These are phyloP conservation scores for Trichoderma citrinoviride DNA, from an alignment of 2,329 filamentous ascomycete genomes.

Conservation along the genomic window DNA sequence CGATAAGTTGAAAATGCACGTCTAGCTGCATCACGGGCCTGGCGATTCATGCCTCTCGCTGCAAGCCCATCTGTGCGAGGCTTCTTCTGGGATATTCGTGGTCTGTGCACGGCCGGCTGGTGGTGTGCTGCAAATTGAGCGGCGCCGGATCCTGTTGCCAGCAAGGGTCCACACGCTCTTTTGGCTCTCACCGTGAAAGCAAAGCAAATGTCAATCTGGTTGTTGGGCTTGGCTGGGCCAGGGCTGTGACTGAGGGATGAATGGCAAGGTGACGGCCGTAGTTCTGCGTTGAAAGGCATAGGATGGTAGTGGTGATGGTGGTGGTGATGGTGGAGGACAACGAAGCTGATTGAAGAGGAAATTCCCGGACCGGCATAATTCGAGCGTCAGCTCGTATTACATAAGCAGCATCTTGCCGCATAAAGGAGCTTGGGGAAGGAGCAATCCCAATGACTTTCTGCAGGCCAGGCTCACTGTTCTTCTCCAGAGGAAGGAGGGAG, in stretches of 20 bases:
- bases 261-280: conserved; percentile 13
- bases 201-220: conserved; percentile 19
- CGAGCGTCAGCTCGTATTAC: conserved; percentile 7
- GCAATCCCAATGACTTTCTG: too few relatives aligned
- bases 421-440: background rate
- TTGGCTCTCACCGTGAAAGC: conserved; percentile 14
- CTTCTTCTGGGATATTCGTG: conserved; percentile 21
- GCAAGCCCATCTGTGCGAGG: conserved; percentile 21
- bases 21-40: conserved; percentile 22
- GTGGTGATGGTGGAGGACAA: background rate
- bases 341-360: background rate
- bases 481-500: too few relatives aligned
- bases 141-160: conserved; percentile 21
- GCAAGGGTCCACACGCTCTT: conserved; percentile 17
- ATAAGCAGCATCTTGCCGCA: background rate
- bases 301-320: background rate
- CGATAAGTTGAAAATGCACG: conserved; percentile 7
- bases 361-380: background rate
- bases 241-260: conserved; percentile 7
- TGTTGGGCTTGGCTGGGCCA: conserved; percentile 4
- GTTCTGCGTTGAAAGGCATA: background rate
- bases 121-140: conserved; percentile 23
- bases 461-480: too few relatives aligned
- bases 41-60: conserved; percentile 22
- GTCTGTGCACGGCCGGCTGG: conserved; percentile 15